phyloP scores from a whole-genome alignment of 2,329 filamentous ascomycete genomes.

The Fusarium begoniae region DNA sequence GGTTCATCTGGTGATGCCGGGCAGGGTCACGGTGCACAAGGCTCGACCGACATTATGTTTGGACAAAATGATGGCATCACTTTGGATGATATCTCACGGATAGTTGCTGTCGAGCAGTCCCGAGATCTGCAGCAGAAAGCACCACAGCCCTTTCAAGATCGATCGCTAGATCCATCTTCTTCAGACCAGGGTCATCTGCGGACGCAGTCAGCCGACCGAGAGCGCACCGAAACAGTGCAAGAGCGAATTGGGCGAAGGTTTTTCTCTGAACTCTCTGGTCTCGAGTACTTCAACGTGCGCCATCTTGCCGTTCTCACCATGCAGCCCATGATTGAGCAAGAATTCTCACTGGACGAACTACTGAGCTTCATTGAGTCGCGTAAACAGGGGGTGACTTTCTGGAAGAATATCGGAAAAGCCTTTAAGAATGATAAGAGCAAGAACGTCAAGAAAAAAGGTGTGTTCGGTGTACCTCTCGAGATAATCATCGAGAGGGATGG shows the following conservation, averaged over 20 bases:
- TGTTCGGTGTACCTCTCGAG: slow-evolving; percentile 91
- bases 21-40: slow-evolving; percentile 47
- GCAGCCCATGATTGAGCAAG: slow-evolving; percentile 87
- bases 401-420: slow-evolving; percentile 97
- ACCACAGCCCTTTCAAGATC: slow-evolving; percentile 33
- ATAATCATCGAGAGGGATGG: slow-evolving; percentile 91
- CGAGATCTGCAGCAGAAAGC: slow-evolving; percentile 83
- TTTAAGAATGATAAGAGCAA: slow-evolving; percentile 88
- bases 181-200: slow-evolving; percentile 74
- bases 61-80: slow-evolving; percentile 91
- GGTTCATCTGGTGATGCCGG: slow-evolving; percentile 74
- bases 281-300: slow-evolving; percentile 97
- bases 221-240: slow-evolving; percentile 62
- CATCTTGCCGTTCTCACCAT: slow-evolving; percentile 95
- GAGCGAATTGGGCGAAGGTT: slow-evolving; percentile 76
- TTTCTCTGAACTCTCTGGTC: slow-evolving; percentile 92
- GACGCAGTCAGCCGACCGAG: slow-evolving; percentile 65
- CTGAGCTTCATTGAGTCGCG: slow-evolving; percentile 91
- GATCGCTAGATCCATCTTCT: slow-evolving; percentile 52
- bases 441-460: slow-evolving; percentile 86
- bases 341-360: slow-evolving; percentile 94
- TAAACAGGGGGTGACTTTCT: slow-evolving; percentile 83
- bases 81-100: slow-evolving; percentile 93
- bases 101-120: slow-evolving; percentile 94
- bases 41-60: slow-evolving; percentile 82